phyloP scores from a whole-genome alignment of 2,329 filamentous ascomycete genomes.

The Waltergamsia citrina region DNA sequence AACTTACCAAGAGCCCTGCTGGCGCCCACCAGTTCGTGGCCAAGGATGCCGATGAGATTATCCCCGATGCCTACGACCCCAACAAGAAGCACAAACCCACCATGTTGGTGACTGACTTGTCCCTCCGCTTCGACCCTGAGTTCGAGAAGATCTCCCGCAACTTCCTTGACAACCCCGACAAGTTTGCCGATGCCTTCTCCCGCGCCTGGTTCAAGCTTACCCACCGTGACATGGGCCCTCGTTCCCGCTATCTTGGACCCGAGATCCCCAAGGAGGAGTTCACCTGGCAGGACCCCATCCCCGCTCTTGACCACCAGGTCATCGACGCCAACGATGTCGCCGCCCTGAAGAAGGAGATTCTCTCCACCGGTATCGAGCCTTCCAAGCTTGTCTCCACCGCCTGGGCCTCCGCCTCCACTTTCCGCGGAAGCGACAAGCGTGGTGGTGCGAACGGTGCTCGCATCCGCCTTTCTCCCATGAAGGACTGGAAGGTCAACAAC shows the following conservation, averaged over 20 bases:
- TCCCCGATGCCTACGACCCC: constrained; percentile 62
- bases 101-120: constrained; percentile 69
- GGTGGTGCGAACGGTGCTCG: constrained; percentile 74
- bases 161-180: constrained; percentile 58
- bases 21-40: constrained; percentile 72
- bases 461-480: constrained; percentile 64
- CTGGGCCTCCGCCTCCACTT: constrained; percentile 63
- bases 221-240: constrained; percentile 71
- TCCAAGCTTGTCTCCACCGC: constrained; percentile 56
- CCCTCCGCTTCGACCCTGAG: constrained; percentile 59
- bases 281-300: constrained; percentile 70
- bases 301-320: constrained; percentile 44
- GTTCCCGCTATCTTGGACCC: constrained; percentile 61
- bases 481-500: constrained; percentile 68
- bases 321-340: constrained; percentile 54
- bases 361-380: constrained; percentile 49
- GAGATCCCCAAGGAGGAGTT: constrained; percentile 61
- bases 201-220: constrained; percentile 78
- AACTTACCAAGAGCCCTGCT: constrained; percentile 63
- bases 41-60: constrained; percentile 53
- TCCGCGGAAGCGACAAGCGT: constrained; percentile 70
- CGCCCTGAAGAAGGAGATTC: constrained; percentile 59
- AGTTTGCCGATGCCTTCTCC: constrained; percentile 60
- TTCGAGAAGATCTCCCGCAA: constrained; percentile 70
- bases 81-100: constrained; percentile 64